Base-by-base conservation (phyloP, 495 filamentous ascomycete genomes). In the Aspergillus asperescens region DNA sequence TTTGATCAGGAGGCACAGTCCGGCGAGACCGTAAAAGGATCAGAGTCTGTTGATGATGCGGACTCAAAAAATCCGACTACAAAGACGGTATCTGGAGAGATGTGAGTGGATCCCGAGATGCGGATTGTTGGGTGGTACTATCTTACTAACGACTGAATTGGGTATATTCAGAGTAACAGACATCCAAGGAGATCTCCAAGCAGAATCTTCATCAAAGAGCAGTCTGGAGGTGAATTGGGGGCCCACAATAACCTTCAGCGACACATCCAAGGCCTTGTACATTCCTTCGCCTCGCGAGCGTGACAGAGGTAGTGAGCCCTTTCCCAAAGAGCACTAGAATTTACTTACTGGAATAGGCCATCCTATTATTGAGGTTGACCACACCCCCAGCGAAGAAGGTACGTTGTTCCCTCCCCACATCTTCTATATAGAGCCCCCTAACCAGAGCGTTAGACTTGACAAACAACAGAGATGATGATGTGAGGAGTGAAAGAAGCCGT, bases 201-300 rank as follows among this genome's bases (percentile, higher is more conserved):
- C 42, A 1, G 42, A 32, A 13, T 18, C 42, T 46, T 32, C 27
- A 37, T 13, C 13, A 7, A 38, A 43, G 2, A 10, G 22, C 22
- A 42, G 22, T n/a, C 9, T 18, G 16, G 53, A 50, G n/a, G 25
- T 16, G 1, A 27, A 38, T 16, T 10, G 25, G 10, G 24, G 28
- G 5, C 52, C 40, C 25, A 41, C 51, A 23, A 51, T 63, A 9
- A 43, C 57, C 13, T 60, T 60, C 40, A 50, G 51, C 13, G 54
- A 63, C 13, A n/a, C 52, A 9, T 51, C 37, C 28, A 68, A 62
- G 22, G 61, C 63, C 23, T 55, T 70, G n/a, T 65, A 70, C 43
- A 66, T 70, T 15, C 67, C 67, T 12, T 56, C 65, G 7, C 67
- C 67, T n/a, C 57, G 65, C 23, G 64, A 52, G 40, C 57, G 65